Conservation (phyloP, 371 early-diverging fungal species). For the Rhizomucor pusillus region DNA sequence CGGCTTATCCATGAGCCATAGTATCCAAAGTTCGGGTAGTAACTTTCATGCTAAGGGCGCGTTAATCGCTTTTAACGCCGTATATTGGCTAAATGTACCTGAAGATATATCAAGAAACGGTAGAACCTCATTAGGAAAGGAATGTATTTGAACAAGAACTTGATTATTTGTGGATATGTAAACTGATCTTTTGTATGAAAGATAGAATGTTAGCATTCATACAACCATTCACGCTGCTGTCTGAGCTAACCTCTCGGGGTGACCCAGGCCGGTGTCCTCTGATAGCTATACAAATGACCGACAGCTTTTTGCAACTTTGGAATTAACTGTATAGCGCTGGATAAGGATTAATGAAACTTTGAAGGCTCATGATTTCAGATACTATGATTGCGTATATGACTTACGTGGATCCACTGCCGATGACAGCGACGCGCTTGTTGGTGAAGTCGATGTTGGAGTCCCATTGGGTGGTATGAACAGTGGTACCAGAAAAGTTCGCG, state of each 20-base stretch:
- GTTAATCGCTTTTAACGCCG: not conserved
- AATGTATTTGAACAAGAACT: conserved; percentile 13
- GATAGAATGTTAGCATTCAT: not conserved
- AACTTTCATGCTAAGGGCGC: conserved; percentile 11
- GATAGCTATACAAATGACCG: conserved; percentile 44
- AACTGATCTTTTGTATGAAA: conserved; percentile 6
- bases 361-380: not conserved
- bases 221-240: conserved; percentile 28
- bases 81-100: conserved; percentile 7
- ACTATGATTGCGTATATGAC: not conserved
- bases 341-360: not conserved
- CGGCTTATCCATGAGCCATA: conserved; percentile 2
- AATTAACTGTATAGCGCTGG: conserved; percentile 51
- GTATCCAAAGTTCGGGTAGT: conserved; percentile 14
- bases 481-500: conserved; percentile 40
- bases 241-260: conserved; percentile 29
- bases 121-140: conserved; percentile 21
- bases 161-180: conserved; percentile 6
- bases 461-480: conserved; percentile 53
- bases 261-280: conserved; percentile 56
- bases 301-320: conserved; percentile 46
- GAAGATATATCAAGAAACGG: conserved; percentile 12
- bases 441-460: conserved; percentile 41
- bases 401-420: conserved; percentile 59
- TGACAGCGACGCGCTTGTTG: conserved; percentile 48